phyloP scores from a whole-genome alignment of 345 rosid species.

The Mangifera indica region DNA sequence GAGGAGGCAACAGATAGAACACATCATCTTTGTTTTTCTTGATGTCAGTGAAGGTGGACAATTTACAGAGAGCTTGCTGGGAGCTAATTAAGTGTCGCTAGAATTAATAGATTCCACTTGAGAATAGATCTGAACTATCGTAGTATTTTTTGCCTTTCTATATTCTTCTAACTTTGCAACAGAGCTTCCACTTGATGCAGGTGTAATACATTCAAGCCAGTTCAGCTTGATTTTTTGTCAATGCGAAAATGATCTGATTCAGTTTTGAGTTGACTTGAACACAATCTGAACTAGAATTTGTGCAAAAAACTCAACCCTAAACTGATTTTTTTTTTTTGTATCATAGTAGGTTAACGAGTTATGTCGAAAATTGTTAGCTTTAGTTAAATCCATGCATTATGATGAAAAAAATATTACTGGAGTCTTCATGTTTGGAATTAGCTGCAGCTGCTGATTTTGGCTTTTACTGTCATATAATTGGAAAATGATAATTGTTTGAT shows the following conservation, averaged over 20 bases:
- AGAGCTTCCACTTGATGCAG: constrained; percentile 25
- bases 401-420: background rate
- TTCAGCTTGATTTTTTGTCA: no score
- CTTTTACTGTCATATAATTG: background rate
- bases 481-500: background rate
- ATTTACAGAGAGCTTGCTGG: constrained; percentile 12
- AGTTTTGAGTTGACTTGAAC: no score
- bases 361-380: no score
- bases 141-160: constrained; percentile 10
- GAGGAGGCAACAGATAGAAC: constrained; percentile 6
- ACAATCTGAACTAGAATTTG: no score
- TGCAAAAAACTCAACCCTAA: no score
- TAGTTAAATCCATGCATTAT: background rate
- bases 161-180: background rate
- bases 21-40: constrained; percentile 24
- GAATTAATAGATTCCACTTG: constrained; percentile 29
- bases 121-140: constrained; percentile 16
- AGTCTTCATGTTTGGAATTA: background rate
- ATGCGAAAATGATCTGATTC: no score
- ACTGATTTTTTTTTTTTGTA: no score
- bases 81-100: constrained; percentile 16
- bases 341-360: no score
- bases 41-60: constrained; percentile 11
- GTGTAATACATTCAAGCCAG: constrained; percentile 41
- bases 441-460: background rate